Evolutionary conservation across 2,329 filamentous ascomycete genomes (phyloP), one percentile per base, ranked within the genome.

Genomic region (Nannizziopsis barbatae): DNA sequence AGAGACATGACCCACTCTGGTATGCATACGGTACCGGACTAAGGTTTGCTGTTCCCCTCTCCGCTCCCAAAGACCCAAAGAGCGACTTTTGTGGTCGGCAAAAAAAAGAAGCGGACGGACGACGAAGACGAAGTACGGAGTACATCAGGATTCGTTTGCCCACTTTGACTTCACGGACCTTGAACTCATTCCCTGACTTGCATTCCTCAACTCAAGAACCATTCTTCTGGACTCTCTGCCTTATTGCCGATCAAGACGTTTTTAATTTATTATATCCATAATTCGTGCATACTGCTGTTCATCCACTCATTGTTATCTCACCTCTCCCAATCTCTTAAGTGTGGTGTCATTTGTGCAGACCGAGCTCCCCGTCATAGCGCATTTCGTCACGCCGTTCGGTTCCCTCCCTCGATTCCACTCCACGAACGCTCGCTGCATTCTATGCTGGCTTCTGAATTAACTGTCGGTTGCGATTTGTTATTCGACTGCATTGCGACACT

Each of bases 81-180:
- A 27, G 22, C 22, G 22, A 27, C 22, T 27, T 27, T 27, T 27
- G 22, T 27, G 22, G 22, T 27, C 7, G 22, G 7, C 35, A 14
- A 27, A 20, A 11, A 11, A 15, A 20, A 40, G 10, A 15, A 33
- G 8, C 41, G 33, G 11, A n/a, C 44, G 18, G 11, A 12, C 11
- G 12, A 8, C 17, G 9, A 14, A n/a, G 11, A 36, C 11, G 15
- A 36, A 11, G 22, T 18, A 32, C 38, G 39, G 39, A 46, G 22
- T 32, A 46, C 44, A 45, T 45, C 42, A 45, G 30, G 42, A 45
- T 45, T 37, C 33, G 32, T 27, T 20, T 22, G 44, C 44, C 44
- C 44, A 40, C 44, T 40, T 30, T 40, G 22, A 46, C 20, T 33
- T 38, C 12, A 20, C 17, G 33, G 18, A 31, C 20, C 22, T 27